Evolutionary conservation across 106 monocot genomes (phyloP).

Genomic region (Dendrobium nobile): DNA sequence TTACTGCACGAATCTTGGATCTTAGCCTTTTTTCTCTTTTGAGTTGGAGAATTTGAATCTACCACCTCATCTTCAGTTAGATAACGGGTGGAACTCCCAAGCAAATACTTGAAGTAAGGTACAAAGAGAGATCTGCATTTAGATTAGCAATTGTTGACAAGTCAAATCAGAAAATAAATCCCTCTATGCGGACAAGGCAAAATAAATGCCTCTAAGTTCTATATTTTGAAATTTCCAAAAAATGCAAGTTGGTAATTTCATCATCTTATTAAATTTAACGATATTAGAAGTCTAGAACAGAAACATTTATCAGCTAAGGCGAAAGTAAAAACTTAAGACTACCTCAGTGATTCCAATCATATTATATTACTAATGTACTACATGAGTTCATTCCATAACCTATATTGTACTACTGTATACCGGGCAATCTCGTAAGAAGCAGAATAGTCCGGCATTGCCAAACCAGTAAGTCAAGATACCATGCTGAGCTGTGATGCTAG

Average conservation of each 20-base stretch:
- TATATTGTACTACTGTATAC: no score
- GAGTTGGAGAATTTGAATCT: conserved; percentile 15
- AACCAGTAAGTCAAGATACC: no score
- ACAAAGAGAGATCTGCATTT: conserved; percentile 78
- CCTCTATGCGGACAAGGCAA: background rate
- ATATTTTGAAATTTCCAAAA: background rate
- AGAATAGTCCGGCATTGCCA: no score
- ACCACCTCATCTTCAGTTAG: conserved; percentile 41
- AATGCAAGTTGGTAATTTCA: background rate
- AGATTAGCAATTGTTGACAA: background rate
- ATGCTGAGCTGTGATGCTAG: no score
- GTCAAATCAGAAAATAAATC: background rate
- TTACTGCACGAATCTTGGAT: conserved; percentile 11
- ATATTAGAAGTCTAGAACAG: no score
- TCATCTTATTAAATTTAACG: background rate
- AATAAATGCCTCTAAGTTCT: background rate
- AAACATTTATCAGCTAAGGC: no score
- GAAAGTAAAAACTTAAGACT: no score
- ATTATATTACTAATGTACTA: no score
- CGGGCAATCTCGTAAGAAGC: no score
- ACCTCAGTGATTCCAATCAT: no score
- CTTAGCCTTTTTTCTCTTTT: conserved; percentile 71
- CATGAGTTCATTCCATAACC: no score
- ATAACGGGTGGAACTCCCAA: conserved; percentile 49
- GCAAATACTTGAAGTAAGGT: conserved; percentile 95